phyloP scores from a whole-genome alignment of 2,329 filamentous ascomycete species.

The Arthroderma sp. region DNA sequence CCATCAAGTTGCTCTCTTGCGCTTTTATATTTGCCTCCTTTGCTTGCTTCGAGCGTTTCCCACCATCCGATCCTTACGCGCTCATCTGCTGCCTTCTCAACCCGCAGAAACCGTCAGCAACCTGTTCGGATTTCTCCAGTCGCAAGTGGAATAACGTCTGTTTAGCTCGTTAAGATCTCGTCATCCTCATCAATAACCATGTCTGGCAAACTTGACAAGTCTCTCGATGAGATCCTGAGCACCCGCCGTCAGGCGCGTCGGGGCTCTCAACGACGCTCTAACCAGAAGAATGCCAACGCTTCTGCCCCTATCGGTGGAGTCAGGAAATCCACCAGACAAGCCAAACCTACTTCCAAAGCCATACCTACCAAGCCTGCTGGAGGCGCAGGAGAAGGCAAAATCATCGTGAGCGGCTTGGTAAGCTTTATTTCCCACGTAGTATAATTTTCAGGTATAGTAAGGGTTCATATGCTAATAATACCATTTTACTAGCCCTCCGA shows the following conservation, averaged over 20 bases:
- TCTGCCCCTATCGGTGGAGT: slow-evolving; percentile 71
- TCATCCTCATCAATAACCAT: slow-evolving; percentile 38
- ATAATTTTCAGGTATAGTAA: neutral
- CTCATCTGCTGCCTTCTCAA: neutral
- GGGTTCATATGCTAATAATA: slow-evolving; percentile 34
- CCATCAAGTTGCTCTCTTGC: too few relatives aligned
- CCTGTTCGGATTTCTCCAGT: too few relatives aligned
- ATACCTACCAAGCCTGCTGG: slow-evolving; percentile 51
- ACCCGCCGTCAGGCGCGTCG: slow-evolving; percentile 48
- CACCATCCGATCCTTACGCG: too few relatives aligned
- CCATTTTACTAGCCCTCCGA: slow-evolving; percentile 60
- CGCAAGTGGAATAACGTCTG: too few relatives aligned
- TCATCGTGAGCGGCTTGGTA: slow-evolving; percentile 98
- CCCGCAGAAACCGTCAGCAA: too few relatives aligned
- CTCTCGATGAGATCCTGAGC: slow-evolving; percentile 93
- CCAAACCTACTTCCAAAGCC: slow-evolving; percentile 34
- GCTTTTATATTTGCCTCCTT: too few relatives aligned
- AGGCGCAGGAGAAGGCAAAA: slow-evolving; percentile 69
- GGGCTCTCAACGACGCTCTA: slow-evolving; percentile 32
- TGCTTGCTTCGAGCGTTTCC: too few relatives aligned
- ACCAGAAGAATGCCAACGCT: slow-evolving; percentile 29
- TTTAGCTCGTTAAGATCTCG: too few relatives aligned
- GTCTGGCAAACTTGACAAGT: slow-evolving; percentile 92
- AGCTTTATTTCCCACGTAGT: slow-evolving; percentile 25
- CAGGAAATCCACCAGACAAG: slow-evolving; percentile 55